These are phyloP conservation scores for Bassia scoparia DNA, from an alignment of 148 eudicot species.

Conservation along the genomic window DNA sequence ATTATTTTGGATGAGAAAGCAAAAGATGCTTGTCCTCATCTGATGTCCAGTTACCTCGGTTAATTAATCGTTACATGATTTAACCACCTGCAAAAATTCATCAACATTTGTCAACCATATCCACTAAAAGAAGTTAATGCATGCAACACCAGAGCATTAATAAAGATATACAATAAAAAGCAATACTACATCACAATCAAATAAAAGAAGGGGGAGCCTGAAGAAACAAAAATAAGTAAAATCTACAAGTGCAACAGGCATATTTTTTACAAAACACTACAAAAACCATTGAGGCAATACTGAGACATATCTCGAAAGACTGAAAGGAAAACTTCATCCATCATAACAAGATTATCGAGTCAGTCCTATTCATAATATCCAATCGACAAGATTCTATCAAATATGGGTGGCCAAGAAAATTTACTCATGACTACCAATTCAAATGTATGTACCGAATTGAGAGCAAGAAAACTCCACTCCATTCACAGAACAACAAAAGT, in stretches of 20 bases:
- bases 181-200: neutral
- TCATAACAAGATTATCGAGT: too few species aligned
- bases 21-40: conserved; percentile 69
- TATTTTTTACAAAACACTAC: neutral
- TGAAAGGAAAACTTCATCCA: too few species aligned
- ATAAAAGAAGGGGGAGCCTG: neutral
- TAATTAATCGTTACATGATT: conserved; percentile 67
- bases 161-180: too few species aligned
- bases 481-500: too few species aligned
- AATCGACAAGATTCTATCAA: too few species aligned
- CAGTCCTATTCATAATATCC: too few species aligned
- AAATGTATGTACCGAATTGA: too few species aligned
- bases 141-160: neutral
- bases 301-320: too few species aligned
- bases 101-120: neutral
- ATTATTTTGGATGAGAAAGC: conserved; percentile 50
- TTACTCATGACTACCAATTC: too few species aligned
- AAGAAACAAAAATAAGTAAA: neutral
- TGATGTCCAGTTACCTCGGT: conserved; percentile 47
- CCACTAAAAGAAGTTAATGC: neutral
- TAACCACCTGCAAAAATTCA: conserved; percentile 57
- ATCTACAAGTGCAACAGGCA: neutral
- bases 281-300: neutral
- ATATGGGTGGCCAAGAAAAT: too few species aligned
- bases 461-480: too few species aligned